phyloP scores from a whole-genome alignment of 1,284 basidiomycete species.

The Pseudozyma pruni region DNA sequence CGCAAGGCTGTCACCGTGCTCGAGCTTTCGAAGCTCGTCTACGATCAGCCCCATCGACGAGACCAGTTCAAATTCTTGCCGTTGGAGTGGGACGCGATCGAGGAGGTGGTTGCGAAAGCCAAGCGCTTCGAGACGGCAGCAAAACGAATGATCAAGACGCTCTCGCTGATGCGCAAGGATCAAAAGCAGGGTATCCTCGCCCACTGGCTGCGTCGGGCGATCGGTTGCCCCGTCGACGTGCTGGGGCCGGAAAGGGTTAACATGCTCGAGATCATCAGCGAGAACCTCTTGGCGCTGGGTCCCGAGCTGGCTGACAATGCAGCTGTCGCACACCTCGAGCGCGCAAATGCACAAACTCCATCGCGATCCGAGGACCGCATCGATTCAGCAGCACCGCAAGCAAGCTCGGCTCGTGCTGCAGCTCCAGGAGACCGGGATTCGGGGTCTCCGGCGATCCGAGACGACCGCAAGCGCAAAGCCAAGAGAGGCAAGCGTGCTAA shows the following conservation, averaged over 20 bases:
- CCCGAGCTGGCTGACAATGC: conserved; percentile 8
- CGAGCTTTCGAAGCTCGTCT: conserved; percentile 43
- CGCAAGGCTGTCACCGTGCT: conserved; percentile 28
- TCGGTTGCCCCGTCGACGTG: conserved; percentile 56
- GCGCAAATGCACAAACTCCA: conserved; percentile 15
- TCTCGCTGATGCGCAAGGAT: conserved; percentile 48
- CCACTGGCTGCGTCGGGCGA: conserved; percentile 45
- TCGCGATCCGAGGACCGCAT: conserved; percentile 16
- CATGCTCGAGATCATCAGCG: conserved; percentile 44
- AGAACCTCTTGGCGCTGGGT: conserved; percentile 17
- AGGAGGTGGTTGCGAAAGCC: conserved; percentile 45
- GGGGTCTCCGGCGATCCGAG: conserved; percentile 31
- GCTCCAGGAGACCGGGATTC: conserved; percentile 24
- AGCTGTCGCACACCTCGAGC: conserved; percentile 11
- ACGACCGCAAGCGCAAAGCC: conserved; percentile 47
- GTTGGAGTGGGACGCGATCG: conserved; percentile 47
- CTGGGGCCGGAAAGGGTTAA: conserved; percentile 48
- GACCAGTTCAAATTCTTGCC: conserved; percentile 49
- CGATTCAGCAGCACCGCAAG: conserved; percentile 3
- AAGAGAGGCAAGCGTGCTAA: conserved; percentile 65
- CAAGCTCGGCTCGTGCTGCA: conserved; percentile 13
- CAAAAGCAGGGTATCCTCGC: conserved; percentile 39
- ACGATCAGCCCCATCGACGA: conserved; percentile 42
- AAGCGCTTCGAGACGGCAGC: conserved; percentile 45
- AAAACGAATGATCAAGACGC: conserved; percentile 54